Conservation (phyloP, 306 rosid species). For the Lathyrus tuberosus region DNA sequence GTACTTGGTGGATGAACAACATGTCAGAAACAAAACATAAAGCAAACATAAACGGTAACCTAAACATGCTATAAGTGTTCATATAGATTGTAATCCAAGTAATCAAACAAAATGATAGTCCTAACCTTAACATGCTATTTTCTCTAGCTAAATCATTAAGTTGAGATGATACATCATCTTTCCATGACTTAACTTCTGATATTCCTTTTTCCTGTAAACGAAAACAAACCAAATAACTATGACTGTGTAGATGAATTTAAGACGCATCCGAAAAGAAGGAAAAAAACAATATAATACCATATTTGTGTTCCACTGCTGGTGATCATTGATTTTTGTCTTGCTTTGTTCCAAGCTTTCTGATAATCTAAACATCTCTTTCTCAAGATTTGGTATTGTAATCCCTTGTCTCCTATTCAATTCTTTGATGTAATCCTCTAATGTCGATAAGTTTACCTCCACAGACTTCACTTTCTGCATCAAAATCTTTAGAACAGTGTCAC, state of each 20-base stretch:
- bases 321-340: slow-evolving; percentile 59
- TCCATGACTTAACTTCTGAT: slow-evolving; percentile 68
- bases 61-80: no score
- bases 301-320: slow-evolving; percentile 55
- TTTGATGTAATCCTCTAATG: slow-evolving; percentile 67
- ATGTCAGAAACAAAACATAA: not conserved
- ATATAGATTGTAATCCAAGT: not conserved
- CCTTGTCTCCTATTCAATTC: slow-evolving; percentile 66
- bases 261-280: not conserved
- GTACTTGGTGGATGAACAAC: not conserved
- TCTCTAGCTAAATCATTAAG: slow-evolving; percentile 61
- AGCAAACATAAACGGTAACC: no score
- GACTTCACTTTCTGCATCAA: slow-evolving; percentile 89
- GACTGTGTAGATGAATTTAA: not conserved
- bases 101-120: not conserved
- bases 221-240: slow-evolving; percentile 27
- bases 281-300: slow-evolving; percentile 46
- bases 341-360: slow-evolving; percentile 62
- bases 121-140: slow-evolving; percentile 70
- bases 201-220: slow-evolving; percentile 61
- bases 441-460: slow-evolving; percentile 71
- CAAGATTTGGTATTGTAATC: slow-evolving; percentile 56
- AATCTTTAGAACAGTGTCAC: slow-evolving; percentile 89
- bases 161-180: slow-evolving; percentile 59
- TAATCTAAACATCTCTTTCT: slow-evolving; percentile 59